These are phyloP conservation scores for Daldinia grandis DNA, from an alignment of 495 filamentous ascomycete species.

Conservation along the genomic window DNA sequence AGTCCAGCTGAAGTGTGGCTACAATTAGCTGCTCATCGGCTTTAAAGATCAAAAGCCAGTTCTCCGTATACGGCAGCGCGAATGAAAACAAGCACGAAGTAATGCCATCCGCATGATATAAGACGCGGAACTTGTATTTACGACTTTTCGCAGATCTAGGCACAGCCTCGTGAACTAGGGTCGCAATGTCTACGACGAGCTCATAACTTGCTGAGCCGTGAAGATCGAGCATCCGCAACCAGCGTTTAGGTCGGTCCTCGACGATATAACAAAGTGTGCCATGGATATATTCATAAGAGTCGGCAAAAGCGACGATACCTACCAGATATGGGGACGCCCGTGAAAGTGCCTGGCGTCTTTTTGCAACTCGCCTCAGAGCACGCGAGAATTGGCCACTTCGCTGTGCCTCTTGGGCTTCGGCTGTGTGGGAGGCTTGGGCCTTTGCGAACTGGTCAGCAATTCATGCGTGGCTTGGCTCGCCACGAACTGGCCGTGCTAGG, in stretches of 20 bases:
- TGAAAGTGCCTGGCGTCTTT: constrained; percentile 68
- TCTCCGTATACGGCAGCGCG: constrained; percentile 46
- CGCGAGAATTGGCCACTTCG: constrained; percentile 58
- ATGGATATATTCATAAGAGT: constrained; percentile 68
- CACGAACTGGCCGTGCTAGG: background rate
- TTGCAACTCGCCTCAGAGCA: constrained; percentile 67
- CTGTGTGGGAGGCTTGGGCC: constrained; percentile 63
- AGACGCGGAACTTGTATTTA: constrained; percentile 62
- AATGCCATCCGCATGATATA: constrained; percentile 70
- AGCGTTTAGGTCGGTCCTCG: constrained; percentile 48
- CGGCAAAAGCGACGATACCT: constrained; percentile 65
- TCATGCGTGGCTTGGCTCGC: background rate
- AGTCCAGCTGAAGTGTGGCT: constrained; percentile 52
- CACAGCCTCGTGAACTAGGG: constrained; percentile 51
- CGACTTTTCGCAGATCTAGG: constrained; percentile 41
- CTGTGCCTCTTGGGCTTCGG: constrained; percentile 64
- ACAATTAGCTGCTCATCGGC: constrained; percentile 55
- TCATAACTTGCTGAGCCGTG: constrained; percentile 62
- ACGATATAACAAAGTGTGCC: constrained; percentile 71
- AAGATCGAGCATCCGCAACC: constrained; percentile 71
- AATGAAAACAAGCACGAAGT: constrained; percentile 64
- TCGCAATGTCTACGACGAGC: constrained; percentile 65
- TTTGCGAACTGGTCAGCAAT: constrained; percentile 43
- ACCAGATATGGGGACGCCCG: constrained; percentile 69
- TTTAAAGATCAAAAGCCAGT: constrained; percentile 69